A percentile compares a stretch with the other conserved stretches of the same genome.
These are phyloP conservation scores for Phlyctochytrium planicorne DNA, from an alignment of 192 early-diverging fungal genomes.

Conservation along the genomic window DNA sequence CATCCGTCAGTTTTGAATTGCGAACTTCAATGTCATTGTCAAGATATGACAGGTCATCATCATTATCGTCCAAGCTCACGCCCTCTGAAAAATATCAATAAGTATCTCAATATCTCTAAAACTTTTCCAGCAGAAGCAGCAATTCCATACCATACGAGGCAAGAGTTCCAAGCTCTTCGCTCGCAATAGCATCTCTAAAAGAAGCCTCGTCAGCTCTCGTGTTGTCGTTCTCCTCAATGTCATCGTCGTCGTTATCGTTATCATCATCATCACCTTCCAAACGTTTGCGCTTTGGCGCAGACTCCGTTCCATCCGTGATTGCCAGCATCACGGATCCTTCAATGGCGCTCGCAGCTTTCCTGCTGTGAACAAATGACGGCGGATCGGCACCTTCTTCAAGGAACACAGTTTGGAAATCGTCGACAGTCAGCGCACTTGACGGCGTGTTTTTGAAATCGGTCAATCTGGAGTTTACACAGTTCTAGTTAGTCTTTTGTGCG, in stretches of 20 bases:
- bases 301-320: neutral
- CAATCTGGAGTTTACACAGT: slow-evolving; percentile 53
- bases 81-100: no score
- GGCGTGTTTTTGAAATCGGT: slow-evolving; percentile 81
- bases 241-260: neutral
- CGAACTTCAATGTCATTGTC: slow-evolving; percentile 50
- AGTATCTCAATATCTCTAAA: neutral
- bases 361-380: slow-evolving; percentile 67
- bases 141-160: neutral
- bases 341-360: neutral
- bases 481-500: no score
- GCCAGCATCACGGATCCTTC: neutral
- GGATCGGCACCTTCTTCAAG: slow-evolving; percentile 81
- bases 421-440: slow-evolving; percentile 69
- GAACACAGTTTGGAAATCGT: slow-evolving; percentile 81
- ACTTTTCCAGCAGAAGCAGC: neutral
- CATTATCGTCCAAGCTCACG: slow-evolving; percentile 20
- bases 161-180: slow-evolving; percentile 11
- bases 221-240: slow-evolving; percentile 22
- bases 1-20: slow-evolving; percentile 60
- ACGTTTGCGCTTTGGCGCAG: neutral
- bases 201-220: neutral
- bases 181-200: slow-evolving; percentile 9
- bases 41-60: slow-evolving; percentile 40
- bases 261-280: neutral